Conservation (phyloP, 768 basidiomycete species). For the Pisolithus sp. region DNA sequence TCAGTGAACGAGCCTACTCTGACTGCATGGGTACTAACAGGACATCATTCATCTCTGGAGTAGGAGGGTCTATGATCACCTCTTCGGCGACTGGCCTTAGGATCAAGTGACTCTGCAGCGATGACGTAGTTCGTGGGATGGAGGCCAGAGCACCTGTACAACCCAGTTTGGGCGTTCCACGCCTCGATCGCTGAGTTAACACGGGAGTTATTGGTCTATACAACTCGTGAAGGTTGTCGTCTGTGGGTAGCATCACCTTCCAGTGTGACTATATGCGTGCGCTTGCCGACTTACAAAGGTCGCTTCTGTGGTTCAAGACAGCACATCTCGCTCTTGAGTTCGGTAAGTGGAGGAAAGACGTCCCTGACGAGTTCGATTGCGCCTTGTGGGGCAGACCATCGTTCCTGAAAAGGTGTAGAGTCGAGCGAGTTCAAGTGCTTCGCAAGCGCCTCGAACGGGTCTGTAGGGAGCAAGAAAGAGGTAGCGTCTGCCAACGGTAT, state of each 20-base stretch:
- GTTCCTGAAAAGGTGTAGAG: too few species aligned
- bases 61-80: conserved; percentile 23
- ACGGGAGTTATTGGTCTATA: conserved; percentile 10
- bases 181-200: conserved; percentile 39
- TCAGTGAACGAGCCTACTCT: neutral
- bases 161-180: conserved; percentile 42
- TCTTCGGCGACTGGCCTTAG: conserved; percentile 25
- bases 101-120: conserved; percentile 16
- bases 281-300: too few species aligned
- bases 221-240: neutral
- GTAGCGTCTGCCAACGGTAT: conserved; percentile 46
- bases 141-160: conserved; percentile 16
- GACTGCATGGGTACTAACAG: conserved; percentile 31
- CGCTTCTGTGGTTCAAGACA: too few species aligned
- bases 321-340: too few species aligned
- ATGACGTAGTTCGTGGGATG: conserved; percentile 19
- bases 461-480: conserved; percentile 45
- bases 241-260: neutral
- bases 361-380: too few species aligned
- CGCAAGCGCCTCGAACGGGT: conserved; percentile 40
- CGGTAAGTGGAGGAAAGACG: too few species aligned
- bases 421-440: too few species aligned
- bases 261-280: too few species aligned
- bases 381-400: too few species aligned
- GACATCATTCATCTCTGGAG: conserved; percentile 29